These are phyloP conservation scores for Clarireedia sp. DNA, from an alignment of 2,329 filamentous ascomycete species.

Conservation along the genomic window DNA sequence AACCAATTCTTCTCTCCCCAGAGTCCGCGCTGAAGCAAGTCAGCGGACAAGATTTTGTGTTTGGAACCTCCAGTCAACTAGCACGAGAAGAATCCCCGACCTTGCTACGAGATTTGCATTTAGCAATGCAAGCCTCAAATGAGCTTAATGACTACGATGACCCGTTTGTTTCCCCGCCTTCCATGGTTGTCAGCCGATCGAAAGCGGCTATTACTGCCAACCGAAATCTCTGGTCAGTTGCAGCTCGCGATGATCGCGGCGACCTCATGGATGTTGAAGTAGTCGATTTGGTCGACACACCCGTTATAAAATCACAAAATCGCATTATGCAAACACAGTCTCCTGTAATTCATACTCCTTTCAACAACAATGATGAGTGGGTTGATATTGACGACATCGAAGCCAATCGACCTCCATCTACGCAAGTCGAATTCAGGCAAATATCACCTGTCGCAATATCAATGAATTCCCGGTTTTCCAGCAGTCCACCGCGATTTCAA, in stretches of 20 bases:
- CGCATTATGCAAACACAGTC: conserved; percentile 3
- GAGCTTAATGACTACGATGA: conserved; percentile 30
- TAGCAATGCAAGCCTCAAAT: conserved; percentile 54
- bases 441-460: conserved; percentile 13
- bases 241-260: conserved; percentile 58
- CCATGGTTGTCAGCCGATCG: conserved; percentile 2
- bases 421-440: conserved; percentile 2
- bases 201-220: conserved; percentile 12
- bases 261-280: conserved; percentile 49
- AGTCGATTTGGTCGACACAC: conserved; percentile 45
- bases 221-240: conserved; percentile 59
- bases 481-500: conserved; percentile 10
- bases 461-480: conserved; percentile 12
- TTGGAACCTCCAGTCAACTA: conserved; percentile 80
- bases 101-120: conserved; percentile 53
- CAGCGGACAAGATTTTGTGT: conserved; percentile 66
- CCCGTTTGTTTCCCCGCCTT: conserved; percentile 29
- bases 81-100: conserved; percentile 64
- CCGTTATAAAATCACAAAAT: conserved; percentile 9
- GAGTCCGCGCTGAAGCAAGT: conserved; percentile 58
- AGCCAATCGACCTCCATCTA: conserved; percentile 3
- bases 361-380: conserved; percentile 19
- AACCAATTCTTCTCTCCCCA: conserved; percentile 57
- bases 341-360: neutral
- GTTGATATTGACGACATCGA: conserved; percentile 20